Percentiles rank a stretch among this genome's conserved stretches.
Evolutionary conservation across 371 early-diverging fungal genomes (phyloP).

Genomic region (Mucor velutinosus): DNA sequence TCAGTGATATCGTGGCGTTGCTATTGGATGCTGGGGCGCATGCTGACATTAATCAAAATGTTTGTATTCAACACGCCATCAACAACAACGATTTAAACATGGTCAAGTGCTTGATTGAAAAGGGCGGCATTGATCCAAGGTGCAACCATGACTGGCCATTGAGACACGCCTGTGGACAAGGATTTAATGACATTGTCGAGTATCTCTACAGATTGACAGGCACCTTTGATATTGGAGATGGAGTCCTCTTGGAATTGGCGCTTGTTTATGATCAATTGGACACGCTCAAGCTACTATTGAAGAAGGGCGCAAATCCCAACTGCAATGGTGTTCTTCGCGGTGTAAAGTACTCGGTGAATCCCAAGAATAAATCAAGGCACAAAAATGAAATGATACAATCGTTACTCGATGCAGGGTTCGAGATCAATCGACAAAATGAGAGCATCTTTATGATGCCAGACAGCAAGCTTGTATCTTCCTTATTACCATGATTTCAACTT

Average conservation of each 20-base stretch:
- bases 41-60: slow-evolving; percentile 29
- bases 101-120: slow-evolving; percentile 17
- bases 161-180: slow-evolving; percentile 21
- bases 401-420: not conserved
- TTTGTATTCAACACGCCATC: slow-evolving; percentile 26
- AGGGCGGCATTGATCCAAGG: slow-evolving; percentile 29
- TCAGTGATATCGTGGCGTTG: slow-evolving; percentile 16
- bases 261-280: slow-evolving; percentile 7
- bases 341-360: not conserved
- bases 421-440: not conserved
- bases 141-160: slow-evolving; percentile 30
- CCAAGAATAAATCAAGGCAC: not conserved
- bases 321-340: slow-evolving; percentile 24
- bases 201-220: slow-evolving; percentile 8
- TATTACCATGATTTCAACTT: not conserved
- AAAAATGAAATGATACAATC: not conserved
- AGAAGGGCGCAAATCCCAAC: slow-evolving; percentile 31
- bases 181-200: not conserved
- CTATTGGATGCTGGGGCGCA: slow-evolving; percentile 36
- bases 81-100: slow-evolving; percentile 11
- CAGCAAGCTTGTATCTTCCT: not conserved
- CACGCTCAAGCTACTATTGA: slow-evolving; percentile 14
- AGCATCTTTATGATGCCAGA: not conserved
- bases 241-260: slow-evolving; percentile 26
- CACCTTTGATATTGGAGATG: slow-evolving; percentile 15